phyloP scores from a whole-genome alignment of 1,284 basidiomycete species.

The Earliella scabrosa region DNA sequence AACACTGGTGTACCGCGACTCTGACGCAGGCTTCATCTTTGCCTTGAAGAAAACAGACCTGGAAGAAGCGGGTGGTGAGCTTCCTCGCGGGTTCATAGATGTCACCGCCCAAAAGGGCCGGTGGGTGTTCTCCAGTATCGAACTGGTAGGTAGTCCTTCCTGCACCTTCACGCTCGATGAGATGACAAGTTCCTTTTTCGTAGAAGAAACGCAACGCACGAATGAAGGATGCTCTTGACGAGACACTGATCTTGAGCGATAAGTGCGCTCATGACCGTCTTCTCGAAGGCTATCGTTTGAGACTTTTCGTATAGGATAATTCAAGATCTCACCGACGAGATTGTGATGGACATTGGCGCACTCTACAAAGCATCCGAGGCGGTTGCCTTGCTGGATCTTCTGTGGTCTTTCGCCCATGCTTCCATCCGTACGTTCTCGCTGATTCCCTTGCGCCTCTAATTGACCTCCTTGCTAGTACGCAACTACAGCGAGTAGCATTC shows the following conservation, averaged over 20 bases:
- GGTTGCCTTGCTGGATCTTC: constrained; percentile 85
- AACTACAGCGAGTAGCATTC: constrained; percentile 60
- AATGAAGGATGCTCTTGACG: constrained; percentile 84
- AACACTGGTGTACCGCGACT: constrained; percentile 69
- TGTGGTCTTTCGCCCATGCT: constrained; percentile 84
- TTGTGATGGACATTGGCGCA: constrained; percentile 70
- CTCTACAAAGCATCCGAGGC: constrained; percentile 90
- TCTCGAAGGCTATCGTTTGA: no score
- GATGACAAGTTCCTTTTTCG: background rate
- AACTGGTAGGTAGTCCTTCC: constrained; percentile 58
- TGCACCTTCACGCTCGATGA: background rate
- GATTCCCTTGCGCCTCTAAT: background rate
- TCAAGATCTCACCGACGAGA: constrained; percentile 66
- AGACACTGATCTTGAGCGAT: constrained; percentile 82
- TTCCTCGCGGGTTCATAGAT: constrained; percentile 76
- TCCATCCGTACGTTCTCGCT: constrained; percentile 63
- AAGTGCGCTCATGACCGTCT: constrained; percentile 44
- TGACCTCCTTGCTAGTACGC: constrained; percentile 49
- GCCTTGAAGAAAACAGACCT: constrained; percentile 68
- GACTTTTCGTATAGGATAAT: constrained; percentile 80
- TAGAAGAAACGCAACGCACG: constrained; percentile 86
- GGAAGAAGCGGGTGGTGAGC: constrained; percentile 45
- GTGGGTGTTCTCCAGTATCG: constrained; percentile 79
- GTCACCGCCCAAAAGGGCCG: constrained; percentile 67
- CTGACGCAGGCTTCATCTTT: constrained; percentile 72